Percentiles rank a stretch among this genome's conserved stretches.
Evolutionary conservation across 495 filamentous ascomycete genomes (phyloP).

Genomic region (Aspergillus sparsus): DNA sequence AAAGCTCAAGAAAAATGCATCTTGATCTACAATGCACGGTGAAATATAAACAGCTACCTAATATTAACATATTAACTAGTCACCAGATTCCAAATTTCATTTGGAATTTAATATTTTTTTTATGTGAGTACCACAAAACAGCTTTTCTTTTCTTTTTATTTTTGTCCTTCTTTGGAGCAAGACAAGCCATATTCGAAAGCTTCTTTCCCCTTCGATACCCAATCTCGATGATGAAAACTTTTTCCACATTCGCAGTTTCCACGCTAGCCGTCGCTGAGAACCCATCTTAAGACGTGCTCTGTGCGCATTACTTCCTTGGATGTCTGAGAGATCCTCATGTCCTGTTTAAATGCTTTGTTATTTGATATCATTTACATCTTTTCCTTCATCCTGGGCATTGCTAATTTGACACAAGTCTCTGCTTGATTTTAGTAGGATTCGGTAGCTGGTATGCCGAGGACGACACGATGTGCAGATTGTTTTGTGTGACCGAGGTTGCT

Average conservation of each 20-base stretch:
- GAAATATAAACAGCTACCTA: too few relatives aligned
- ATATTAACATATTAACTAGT: too few relatives aligned
- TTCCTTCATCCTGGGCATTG: slow-evolving; percentile 4
- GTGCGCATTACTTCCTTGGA: slow-evolving; percentile 45
- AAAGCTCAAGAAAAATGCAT: too few relatives aligned
- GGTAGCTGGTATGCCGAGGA: neutral
- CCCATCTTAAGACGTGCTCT: slow-evolving; percentile 36
- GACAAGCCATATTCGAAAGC: neutral
- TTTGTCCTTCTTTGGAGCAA: neutral
- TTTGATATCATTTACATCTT: slow-evolving; percentile 2
- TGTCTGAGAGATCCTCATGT: slow-evolving; percentile 33
- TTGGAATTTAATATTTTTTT: too few relatives aligned
- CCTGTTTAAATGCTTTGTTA: neutral
- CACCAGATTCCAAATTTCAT: too few relatives aligned
- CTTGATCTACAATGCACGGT: too few relatives aligned
- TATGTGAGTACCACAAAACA: too few relatives aligned
- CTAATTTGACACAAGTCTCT: slow-evolving; percentile 14
- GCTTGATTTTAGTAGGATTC: neutral
- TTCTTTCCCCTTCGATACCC: neutral
- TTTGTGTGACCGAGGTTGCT: too few relatives aligned
- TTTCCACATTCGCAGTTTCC: slow-evolving; percentile 58
- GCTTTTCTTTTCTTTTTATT: neutral
- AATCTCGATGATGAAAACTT: slow-evolving; percentile 50
- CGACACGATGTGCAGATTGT: too few relatives aligned
- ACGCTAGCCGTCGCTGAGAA: slow-evolving; percentile 50